Conservation (phyloP, 139 green algal species). For the Closterium sp. region DNA sequence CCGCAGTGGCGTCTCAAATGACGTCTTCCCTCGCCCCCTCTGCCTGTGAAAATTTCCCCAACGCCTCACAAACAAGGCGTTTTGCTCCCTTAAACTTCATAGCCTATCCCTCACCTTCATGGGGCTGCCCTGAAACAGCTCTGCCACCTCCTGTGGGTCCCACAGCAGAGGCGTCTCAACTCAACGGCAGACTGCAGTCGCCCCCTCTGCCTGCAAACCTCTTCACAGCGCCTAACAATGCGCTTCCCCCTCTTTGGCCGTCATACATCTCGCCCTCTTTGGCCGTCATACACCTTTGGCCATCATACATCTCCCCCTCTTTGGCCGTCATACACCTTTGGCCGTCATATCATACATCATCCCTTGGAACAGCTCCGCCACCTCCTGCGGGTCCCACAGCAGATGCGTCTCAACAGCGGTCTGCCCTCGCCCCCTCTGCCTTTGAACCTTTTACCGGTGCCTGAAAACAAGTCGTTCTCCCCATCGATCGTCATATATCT, state of each 20-base stretch:
- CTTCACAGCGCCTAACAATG: no score
- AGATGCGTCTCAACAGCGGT: constrained; percentile 74
- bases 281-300: no score
- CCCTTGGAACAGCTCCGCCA: constrained; percentile 68
- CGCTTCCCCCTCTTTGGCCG: no score
- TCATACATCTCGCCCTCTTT: no score
- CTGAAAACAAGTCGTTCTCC: background rate
- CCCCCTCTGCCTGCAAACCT: no score
- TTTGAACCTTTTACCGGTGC: constrained; percentile 71
- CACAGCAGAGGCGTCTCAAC: constrained; percentile 71
- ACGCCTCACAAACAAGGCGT: no score
- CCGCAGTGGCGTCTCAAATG: constrained; percentile 76
- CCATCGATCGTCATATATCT: background rate
- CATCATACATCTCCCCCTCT: no score
- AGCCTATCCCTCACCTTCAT: constrained; percentile 58
- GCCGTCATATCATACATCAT: no score
- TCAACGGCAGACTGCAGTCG: no score
- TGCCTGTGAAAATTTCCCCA: constrained; percentile 78
- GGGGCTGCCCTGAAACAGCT: constrained; percentile 73
- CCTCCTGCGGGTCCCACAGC: constrained; percentile 77
- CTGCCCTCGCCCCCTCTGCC: constrained; percentile 62
- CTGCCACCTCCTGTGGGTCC: no score
- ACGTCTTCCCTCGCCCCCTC: constrained; percentile 64
- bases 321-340: no score
- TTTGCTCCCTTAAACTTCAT: no score